phyloP scores from a whole-genome alignment of 2,329 filamentous ascomycete genomes.

The Graphilbum sp. region DNA sequence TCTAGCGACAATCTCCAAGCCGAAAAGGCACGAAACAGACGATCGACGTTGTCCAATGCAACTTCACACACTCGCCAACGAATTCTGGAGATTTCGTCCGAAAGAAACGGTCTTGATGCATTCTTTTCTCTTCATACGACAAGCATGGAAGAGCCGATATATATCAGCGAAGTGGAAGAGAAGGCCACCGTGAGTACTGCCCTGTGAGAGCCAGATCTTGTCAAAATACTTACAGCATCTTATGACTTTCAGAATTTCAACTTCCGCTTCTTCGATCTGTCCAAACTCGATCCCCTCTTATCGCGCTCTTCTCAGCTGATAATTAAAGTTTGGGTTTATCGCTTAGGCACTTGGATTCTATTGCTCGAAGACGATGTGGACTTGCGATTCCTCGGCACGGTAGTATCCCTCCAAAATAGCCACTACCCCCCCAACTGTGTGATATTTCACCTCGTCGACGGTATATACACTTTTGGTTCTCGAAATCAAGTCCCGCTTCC shows the following conservation, averaged over 20 bases:
- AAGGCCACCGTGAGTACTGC: constrained; percentile 44
- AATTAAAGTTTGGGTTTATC: constrained; percentile 59
- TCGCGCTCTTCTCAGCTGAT: constrained; percentile 49
- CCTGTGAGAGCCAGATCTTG: no score
- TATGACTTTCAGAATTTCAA: constrained; percentile 54
- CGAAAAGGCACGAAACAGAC: constrained; percentile 22
- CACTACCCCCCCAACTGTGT: constrained; percentile 69
- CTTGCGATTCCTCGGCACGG: constrained; percentile 58
- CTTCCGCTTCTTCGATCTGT: constrained; percentile 71
- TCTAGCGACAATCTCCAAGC: constrained; percentile 36
- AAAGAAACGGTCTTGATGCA: constrained; percentile 61
- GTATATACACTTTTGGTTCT: constrained; percentile 68
- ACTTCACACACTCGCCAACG: constrained; percentile 42
- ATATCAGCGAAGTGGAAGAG: constrained; percentile 69
- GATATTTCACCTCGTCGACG: constrained; percentile 72
- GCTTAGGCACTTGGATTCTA: constrained; percentile 36
- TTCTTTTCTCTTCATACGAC: constrained; percentile 75
- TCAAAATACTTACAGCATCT: no score
- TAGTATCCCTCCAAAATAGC: constrained; percentile 54
- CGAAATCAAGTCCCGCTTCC: constrained; percentile 32
- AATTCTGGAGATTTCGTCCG: constrained; percentile 57
- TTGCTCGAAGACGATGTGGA: constrained; percentile 59
- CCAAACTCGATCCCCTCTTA: constrained; percentile 41
- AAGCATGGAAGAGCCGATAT: constrained; percentile 55
- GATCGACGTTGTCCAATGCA: constrained; percentile 29